Evolutionary conservation across 129 eudicot genomes (phyloP).

Genomic region (Escallonia rubra): DNA sequence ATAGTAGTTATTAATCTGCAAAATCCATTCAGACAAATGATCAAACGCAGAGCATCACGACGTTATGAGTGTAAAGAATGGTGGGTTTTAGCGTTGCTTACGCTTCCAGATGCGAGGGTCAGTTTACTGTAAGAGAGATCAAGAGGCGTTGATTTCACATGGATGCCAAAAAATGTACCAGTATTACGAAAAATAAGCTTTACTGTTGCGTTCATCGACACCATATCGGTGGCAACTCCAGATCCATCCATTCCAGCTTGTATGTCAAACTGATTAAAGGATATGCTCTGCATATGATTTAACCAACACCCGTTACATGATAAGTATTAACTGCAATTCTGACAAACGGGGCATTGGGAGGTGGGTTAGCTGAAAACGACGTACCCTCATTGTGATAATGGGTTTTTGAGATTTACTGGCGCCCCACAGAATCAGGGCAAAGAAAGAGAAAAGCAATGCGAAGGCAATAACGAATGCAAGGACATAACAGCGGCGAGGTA

Average conservation of each 20-base stretch:
- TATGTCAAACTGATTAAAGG: slow-evolving; percentile 52
- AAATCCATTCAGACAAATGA: slow-evolving; percentile 2
- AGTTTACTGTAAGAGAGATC: slow-evolving; percentile 63
- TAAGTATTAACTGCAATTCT: no score
- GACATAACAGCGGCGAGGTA: slow-evolving; percentile 76
- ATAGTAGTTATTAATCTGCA: slow-evolving; percentile 72
- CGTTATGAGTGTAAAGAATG: neutral
- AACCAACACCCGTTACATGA: neutral
- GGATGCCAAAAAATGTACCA: slow-evolving; percentile 92
- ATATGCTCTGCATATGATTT: slow-evolving; percentile 56
- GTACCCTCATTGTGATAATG: slow-evolving; percentile 67
- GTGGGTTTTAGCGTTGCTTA: slow-evolving; percentile 25
- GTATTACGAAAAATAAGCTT: slow-evolving; percentile 56
- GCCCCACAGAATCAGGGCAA: slow-evolving; percentile 76
- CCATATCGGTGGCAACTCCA: slow-evolving; percentile 94
- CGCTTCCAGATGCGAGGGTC: slow-evolving; percentile 68
- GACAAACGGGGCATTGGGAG: neutral
- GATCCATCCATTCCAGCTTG: slow-evolving; percentile 77
- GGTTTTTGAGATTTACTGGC: slow-evolving; percentile 82
- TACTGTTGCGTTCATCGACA: slow-evolving; percentile 60
- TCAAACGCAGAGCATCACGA: neutral
- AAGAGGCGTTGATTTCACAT: slow-evolving; percentile 71
- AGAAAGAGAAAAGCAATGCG: slow-evolving; percentile 69
- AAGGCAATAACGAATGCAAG: slow-evolving; percentile 73
- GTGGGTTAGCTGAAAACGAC: neutral